Evolutionary conservation across 495 filamentous ascomycete genomes (phyloP).

Genomic region (Xylaria curta): DNA sequence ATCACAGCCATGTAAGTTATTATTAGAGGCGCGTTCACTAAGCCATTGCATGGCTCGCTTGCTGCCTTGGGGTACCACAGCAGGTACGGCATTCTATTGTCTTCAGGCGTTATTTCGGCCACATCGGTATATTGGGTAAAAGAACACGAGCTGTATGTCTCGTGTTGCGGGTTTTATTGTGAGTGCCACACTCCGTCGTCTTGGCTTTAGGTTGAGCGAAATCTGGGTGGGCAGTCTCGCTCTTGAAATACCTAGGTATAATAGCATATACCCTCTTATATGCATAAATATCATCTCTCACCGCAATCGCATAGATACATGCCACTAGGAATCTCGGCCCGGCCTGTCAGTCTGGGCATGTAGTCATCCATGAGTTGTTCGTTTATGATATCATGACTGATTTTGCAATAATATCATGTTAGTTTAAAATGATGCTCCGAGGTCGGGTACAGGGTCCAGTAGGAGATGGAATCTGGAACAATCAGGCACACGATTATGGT

Average conservation of each 20-base stretch:
- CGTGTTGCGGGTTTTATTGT: neutral
- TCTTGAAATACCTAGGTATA: neutral
- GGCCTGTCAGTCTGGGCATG: neutral
- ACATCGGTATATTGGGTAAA: neutral
- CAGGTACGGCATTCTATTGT: neutral
- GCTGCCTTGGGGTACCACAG: neutral
- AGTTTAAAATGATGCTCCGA: neutral
- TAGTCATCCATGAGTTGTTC: neutral
- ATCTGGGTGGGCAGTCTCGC: neutral
- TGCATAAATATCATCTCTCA: neutral
- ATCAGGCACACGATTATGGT: neutral
- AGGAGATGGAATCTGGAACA: neutral
- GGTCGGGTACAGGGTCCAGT: neutral
- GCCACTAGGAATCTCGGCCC: slow-evolving; percentile 22
- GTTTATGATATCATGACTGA: neutral
- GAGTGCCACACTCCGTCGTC: neutral
- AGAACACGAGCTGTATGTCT: neutral
- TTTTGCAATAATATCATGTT: neutral
- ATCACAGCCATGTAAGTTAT: neutral
- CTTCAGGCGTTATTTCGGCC: slow-evolving; percentile 21
- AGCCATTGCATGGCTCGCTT: neutral
- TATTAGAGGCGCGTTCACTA: neutral
- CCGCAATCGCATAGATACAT: neutral
- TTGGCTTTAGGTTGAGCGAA: neutral
- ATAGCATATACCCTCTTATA: neutral